Conservation (phyloP, 1,284 basidiomycete species). For the Pterulicium gracile region DNA sequence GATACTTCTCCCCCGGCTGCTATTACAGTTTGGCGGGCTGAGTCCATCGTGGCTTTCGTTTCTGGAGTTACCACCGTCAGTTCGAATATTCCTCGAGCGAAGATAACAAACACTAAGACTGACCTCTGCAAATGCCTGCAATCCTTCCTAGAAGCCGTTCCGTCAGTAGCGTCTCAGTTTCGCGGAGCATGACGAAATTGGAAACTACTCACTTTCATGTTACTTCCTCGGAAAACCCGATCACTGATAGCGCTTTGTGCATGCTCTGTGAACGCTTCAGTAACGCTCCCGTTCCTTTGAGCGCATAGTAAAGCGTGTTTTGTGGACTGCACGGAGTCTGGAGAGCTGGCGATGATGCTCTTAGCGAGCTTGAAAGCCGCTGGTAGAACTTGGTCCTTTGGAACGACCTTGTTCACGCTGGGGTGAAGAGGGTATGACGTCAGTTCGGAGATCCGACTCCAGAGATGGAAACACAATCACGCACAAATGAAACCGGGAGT, state of each 20-base stretch:
- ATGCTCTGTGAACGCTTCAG: conserved; percentile 39
- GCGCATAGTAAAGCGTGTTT: conserved; percentile 50
- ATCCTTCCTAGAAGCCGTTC: conserved; percentile 24
- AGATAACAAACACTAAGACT: conserved; percentile 12
- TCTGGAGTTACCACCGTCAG: conserved; percentile 4
- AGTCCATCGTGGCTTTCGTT: conserved; percentile 1
- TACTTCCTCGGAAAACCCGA: conserved; percentile 52
- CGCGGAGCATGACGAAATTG: background rate
- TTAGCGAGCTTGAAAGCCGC: conserved; percentile 57
- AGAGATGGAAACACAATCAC: conserved; percentile 44
- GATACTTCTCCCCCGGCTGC: no score
- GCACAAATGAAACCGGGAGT: conserved; percentile 36
- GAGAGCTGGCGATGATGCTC: conserved; percentile 58
- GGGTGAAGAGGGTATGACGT: background rate
- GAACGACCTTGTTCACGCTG: conserved; percentile 1
- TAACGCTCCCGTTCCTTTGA: conserved; percentile 42
- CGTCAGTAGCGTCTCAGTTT: background rate
- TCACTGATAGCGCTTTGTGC: conserved; percentile 35
- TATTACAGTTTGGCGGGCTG: conserved; percentile 1
- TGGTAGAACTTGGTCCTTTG: conserved; percentile 34
- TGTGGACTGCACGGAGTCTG: conserved; percentile 71
- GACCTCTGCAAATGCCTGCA: conserved; percentile 21
- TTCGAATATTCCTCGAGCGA: background rate
- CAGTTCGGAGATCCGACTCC: no score
- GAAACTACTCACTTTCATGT: conserved; percentile 48